Evolutionary conservation across 2,329 filamentous ascomycete species (phyloP).

Genomic region (Phoma herbarum): DNA sequence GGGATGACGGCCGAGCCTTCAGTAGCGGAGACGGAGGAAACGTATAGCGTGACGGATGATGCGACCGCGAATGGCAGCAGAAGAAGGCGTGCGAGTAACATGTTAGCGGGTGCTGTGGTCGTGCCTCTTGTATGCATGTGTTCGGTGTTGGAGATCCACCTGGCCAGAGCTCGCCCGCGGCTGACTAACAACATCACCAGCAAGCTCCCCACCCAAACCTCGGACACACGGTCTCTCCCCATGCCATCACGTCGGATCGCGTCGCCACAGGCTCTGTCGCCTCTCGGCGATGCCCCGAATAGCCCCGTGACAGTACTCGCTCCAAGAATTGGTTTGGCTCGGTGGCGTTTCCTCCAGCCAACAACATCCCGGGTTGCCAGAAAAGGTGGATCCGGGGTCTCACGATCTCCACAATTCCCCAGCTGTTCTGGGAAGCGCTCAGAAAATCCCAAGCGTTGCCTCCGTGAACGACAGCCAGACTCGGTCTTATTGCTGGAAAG

Average conservation of each 20-base stretch:
- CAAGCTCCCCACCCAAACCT: neutral
- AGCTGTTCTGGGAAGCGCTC: constrained; percentile 30
- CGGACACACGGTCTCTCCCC: neutral
- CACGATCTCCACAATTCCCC: constrained; percentile 44
- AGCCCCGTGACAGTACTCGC: neutral
- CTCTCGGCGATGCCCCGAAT: constrained; percentile 18
- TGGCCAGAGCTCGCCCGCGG: constrained; percentile 12
- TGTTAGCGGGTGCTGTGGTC: constrained; percentile 32
- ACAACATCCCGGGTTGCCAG: constrained; percentile 31
- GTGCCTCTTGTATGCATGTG: constrained; percentile 3
- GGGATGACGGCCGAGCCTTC: constrained; percentile 66
- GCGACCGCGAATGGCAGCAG: constrained; percentile 51
- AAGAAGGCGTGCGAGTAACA: constrained; percentile 49
- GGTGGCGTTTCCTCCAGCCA: constrained; percentile 37
- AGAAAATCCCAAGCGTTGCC: constrained; percentile 30
- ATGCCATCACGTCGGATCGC: constrained; percentile 11
- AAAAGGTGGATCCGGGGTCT: constrained; percentile 43
- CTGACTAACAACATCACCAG: constrained; percentile 15
- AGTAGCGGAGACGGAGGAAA: constrained; percentile 86
- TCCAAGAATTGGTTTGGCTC: constrained; percentile 7
- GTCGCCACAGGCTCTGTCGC: constrained; percentile 6
- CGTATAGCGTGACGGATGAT: constrained; percentile 49
- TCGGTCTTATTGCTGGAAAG: constrained; percentile 30
- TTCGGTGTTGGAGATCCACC: constrained; percentile 6
- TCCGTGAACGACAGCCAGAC: constrained; percentile 21